These are phyloP conservation scores for Crepidotus variabilis DNA, from an alignment of 768 basidiomycete species.

Conservation along the genomic window DNA sequence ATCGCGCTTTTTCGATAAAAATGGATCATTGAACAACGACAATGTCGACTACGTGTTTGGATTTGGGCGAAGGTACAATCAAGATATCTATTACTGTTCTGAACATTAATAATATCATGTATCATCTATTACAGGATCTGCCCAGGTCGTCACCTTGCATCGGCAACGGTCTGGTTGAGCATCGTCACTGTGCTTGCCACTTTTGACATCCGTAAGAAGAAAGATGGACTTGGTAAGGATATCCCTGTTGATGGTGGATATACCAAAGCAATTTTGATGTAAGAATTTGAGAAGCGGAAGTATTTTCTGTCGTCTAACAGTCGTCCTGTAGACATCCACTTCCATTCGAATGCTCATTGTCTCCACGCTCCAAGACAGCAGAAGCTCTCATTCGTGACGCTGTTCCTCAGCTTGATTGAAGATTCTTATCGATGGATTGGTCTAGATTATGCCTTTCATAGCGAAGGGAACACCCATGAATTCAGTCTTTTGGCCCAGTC, in stretches of 20 bases:
- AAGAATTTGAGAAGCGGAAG: background rate
- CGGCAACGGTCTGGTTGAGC: conserved; percentile 9
- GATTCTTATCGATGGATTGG: too few relatives aligned
- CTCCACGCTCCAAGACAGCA: background rate
- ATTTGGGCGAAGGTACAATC: conserved; percentile 25
- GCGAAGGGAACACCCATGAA: too few relatives aligned
- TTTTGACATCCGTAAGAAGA: conserved; percentile 16
- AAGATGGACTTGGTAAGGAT: conserved; percentile 7
- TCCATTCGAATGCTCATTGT: background rate
- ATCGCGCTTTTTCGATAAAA: conserved; percentile 26
- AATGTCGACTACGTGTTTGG: conserved; percentile 21
- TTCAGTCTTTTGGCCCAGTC: too few relatives aligned
- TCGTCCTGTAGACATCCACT: background rate
- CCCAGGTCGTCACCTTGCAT: conserved; percentile 15
- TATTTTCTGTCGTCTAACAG: too few relatives aligned
- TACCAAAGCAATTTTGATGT: conserved; percentile 8
- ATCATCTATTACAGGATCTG: conserved; percentile 7
- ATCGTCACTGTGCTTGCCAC: conserved; percentile 15
- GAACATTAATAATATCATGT: too few relatives aligned
- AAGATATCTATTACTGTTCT: too few relatives aligned
- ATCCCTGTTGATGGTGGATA: conserved; percentile 10
- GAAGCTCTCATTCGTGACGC: too few relatives aligned
- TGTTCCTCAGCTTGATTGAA: too few relatives aligned
- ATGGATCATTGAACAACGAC: conserved; percentile 16
- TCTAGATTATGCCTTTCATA: too few relatives aligned